These are phyloP conservation scores for Ogataea ramenticola DNA, from an alignment of 805 yeast genomes.

Conservation along the genomic window DNA sequence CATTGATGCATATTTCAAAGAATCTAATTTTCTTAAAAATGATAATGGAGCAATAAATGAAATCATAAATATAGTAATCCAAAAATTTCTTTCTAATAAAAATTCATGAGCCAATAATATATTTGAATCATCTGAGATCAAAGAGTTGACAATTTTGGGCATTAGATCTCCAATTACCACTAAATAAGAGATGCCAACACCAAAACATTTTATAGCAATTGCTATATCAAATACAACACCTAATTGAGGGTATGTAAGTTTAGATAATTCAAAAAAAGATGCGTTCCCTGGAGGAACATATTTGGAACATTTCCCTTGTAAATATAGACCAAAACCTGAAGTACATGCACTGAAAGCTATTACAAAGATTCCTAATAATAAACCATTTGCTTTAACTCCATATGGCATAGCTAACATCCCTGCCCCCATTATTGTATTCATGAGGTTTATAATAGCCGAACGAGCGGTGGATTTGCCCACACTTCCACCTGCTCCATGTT, in stretches of 20 bases:
- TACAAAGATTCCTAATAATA: constrained; percentile 33
- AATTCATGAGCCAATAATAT: constrained; percentile 11
- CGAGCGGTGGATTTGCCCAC: constrained; percentile 24
- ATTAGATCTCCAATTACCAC: constrained; percentile 66
- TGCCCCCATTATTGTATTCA: constrained; percentile 56
- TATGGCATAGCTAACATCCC: constrained; percentile 70
- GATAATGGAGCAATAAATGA: constrained; percentile 53
- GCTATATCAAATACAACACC: constrained; percentile 60
- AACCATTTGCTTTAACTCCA: constrained; percentile 48
- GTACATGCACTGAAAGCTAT: constrained; percentile 36
- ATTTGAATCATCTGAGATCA: constrained; percentile 13
- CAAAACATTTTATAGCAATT: constrained; percentile 64
- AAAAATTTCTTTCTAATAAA: constrained; percentile 40
- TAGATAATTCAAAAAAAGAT: constrained; percentile 58
- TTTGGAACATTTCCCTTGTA: constrained; percentile 51
- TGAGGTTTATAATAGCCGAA: constrained; percentile 44
- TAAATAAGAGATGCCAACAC: constrained; percentile 60
- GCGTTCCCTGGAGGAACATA: constrained; percentile 54
- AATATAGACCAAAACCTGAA: constrained; percentile 52
- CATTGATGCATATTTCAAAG: constrained; percentile 79
- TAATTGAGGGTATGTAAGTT: constrained; percentile 51
- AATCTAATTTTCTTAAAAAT: constrained; percentile 67
- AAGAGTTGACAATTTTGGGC: constrained; percentile 46
- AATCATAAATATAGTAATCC: constrained; percentile 56
- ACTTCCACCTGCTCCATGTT: no score